Conservation (phyloP, 305 asterid genomes). For the Solanum hybrid region DNA sequence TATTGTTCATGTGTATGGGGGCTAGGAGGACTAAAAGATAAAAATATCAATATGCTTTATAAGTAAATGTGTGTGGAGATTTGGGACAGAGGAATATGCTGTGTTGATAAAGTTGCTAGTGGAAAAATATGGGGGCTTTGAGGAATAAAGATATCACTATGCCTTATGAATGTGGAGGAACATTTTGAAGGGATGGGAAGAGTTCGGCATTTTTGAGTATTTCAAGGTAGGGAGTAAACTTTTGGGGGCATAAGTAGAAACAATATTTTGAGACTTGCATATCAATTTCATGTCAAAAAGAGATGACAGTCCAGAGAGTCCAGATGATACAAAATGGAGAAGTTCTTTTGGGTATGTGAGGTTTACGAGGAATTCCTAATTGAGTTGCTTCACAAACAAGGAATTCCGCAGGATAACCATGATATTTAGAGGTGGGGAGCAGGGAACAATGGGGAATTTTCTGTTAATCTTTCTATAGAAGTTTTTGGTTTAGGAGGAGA, state of each 20-base stretch:
- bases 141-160: neutral
- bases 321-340: neutral
- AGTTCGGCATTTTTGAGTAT: neutral
- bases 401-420: neutral
- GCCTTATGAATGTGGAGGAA: neutral
- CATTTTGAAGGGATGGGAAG: neutral
- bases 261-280: neutral
- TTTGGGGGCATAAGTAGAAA: neutral
- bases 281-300: neutral
- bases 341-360: neutral
- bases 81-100: neutral
- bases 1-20: neutral
- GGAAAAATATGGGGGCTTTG: neutral
- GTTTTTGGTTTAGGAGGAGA: neutral
- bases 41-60: neutral
- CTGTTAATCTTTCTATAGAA: neutral
- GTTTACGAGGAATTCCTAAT: neutral
- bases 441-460: neutral
- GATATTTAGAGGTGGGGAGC: neutral
- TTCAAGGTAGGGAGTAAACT: neutral
- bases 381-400: neutral
- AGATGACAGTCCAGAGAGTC: neutral
- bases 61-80: neutral
- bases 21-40: neutral
- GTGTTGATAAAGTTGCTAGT: neutral